These are phyloP conservation scores for Fennellomyces sp. DNA, from an alignment of 371 early-diverging fungal genomes.

Conservation along the genomic window DNA sequence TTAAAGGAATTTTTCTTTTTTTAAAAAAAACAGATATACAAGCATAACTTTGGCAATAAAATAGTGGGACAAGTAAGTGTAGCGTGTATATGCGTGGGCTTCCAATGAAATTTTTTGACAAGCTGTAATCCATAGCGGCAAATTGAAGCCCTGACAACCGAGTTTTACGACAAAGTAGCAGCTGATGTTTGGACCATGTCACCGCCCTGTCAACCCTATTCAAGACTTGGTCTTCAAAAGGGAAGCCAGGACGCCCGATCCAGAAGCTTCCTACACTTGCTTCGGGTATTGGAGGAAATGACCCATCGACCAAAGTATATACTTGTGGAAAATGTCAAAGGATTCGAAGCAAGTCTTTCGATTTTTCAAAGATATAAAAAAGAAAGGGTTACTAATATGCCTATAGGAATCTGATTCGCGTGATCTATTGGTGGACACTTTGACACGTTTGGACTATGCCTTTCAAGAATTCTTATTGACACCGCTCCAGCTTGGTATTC, in stretches of 20 bases:
- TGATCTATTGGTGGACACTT: constrained; percentile 52
- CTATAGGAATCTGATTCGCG: constrained; percentile 62
- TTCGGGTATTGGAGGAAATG: constrained; percentile 63
- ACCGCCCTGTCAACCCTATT: constrained; percentile 87
- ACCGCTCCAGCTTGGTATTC: constrained; percentile 71
- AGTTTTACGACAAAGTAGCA: constrained; percentile 61
- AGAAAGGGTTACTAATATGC: neutral
- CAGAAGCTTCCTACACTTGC: constrained; percentile 72
- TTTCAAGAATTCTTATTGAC: constrained; percentile 69
- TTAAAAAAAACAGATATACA: constrained; percentile 47
- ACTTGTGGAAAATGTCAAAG: constrained; percentile 84
- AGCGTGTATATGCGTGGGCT: neutral
- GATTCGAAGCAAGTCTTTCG: constrained; percentile 64
- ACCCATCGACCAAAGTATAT: constrained; percentile 68
- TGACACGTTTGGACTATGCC: constrained; percentile 50
- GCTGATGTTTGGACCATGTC: constrained; percentile 87
- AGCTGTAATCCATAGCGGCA: constrained; percentile 5
- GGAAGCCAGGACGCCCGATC: constrained; percentile 79
- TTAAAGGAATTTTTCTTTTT: neutral
- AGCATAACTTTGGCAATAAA: constrained; percentile 74
- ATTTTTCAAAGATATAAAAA: too few species aligned
- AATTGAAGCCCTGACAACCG: constrained; percentile 69
- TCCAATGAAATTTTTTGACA: neutral
- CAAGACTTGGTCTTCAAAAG: constrained; percentile 74
- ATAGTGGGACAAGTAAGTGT: constrained; percentile 61